Evolutionary conservation across 345 rosid species (phyloP), one percentile per base, ranked within the genome.

Genomic region (Isatis tinctoria): DNA sequence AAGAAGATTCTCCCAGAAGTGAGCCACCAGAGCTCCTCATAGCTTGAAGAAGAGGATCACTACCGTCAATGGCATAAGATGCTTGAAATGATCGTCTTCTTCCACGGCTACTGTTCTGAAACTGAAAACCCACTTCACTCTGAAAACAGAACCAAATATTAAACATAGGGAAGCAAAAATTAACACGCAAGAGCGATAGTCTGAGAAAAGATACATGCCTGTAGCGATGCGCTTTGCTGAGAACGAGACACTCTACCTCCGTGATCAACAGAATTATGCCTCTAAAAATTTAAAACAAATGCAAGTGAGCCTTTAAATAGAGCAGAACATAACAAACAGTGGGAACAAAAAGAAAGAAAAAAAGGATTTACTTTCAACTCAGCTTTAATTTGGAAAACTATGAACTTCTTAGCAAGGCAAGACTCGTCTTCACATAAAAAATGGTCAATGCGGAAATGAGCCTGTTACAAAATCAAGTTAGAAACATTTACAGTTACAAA

Each of bases 211-310:
- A 32, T 67, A 79, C 82, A 45, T 77, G 78, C 97, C 92, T 93
- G 89, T 18, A 89, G 88, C 54, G 88, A 88, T 65, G 90, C 91
- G 78, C 52, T 94, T 12, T 92, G 95, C 80, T 88, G 82, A 7
- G 97, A 78, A 74, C 95, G 91, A 73, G 96, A 86, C 95, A 91
- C 82, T 33, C 83, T 86, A 41, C 97, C 97, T 44, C 91, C 97
- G 82, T 94, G 98, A 60, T 91, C 98, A 69, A 83, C 74, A 2
- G 87, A 59, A 81, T 85, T 88, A 67, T 94, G 98, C 79, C 91
- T 88, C 98, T 93, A 87, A 60, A 2, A 47, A 47, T 6, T 14
- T 24, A 18, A 81, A 75, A 60, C 72, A 66, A 41, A 66, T 60
- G 36, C 36, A 72, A 18, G 57, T 53, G 6, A 40, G 39, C 22